A percentile compares a stretch with the other conserved stretches of the same genome.
Conservation (phyloP, 441 rosid species). For the Viola pubescens region DNA sequence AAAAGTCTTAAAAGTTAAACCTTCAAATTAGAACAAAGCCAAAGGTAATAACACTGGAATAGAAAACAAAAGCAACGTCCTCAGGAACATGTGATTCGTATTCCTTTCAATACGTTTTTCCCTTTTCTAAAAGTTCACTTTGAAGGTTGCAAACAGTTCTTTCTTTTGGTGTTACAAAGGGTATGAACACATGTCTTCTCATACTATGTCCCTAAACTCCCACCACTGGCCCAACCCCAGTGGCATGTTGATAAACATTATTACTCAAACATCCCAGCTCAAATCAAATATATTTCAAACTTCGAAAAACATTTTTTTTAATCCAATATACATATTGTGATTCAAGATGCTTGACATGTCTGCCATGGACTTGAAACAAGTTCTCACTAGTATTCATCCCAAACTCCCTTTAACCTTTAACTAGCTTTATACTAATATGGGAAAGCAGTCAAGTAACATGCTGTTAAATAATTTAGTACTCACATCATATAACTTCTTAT, state of each 20-base stretch:
- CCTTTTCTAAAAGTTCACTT: constrained; percentile 1
- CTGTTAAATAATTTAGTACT: constrained; percentile 22
- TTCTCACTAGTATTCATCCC: too few relatives aligned
- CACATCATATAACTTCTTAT: constrained; percentile 77
- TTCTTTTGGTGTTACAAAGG: too few relatives aligned
- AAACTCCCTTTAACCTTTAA: too few relatives aligned
- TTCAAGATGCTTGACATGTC: background rate
- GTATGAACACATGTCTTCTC: too few relatives aligned
- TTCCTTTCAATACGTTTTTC: background rate
- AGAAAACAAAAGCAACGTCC: constrained; percentile 1
- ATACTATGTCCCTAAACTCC: too few relatives aligned
- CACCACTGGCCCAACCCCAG: too few relatives aligned
- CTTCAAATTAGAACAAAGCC: background rate
- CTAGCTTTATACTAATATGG: background rate
- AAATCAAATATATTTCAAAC: background rate
- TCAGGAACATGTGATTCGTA: background rate
- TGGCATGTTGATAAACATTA: background rate
- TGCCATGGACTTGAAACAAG: too few relatives aligned
- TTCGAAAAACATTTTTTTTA: background rate
- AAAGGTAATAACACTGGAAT: background rate
- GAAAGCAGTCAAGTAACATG: background rate
- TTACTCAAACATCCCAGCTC: background rate
- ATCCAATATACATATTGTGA: background rate
- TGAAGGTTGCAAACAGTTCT: background rate
- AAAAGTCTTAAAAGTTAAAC: background rate